phyloP scores from a whole-genome alignment of 257 asterid genomes.

The Jaltomata sinuosa region DNA sequence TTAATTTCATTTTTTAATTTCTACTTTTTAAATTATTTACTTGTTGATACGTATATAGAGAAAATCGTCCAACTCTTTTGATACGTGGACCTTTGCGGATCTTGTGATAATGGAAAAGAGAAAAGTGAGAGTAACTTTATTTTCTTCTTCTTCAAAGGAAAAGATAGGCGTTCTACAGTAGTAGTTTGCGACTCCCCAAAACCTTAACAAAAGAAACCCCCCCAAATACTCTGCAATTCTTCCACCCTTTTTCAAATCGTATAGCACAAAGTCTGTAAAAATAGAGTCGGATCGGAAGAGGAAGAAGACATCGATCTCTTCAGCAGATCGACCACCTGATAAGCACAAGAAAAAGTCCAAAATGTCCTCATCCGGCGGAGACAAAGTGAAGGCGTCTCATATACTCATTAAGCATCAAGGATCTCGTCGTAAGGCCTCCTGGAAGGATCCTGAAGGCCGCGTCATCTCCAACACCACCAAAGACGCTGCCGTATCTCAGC shows the following conservation, averaged over 20 bases:
- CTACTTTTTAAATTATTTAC: no score
- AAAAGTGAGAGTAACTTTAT: background rate
- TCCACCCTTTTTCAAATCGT: background rate
- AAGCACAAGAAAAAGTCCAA: constrained; percentile 50
- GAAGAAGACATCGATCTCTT: constrained; percentile 37
- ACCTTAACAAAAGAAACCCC: background rate
- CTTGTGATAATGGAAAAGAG: background rate
- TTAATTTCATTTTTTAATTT: no score
- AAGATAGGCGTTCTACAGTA: no score
- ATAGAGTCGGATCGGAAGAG: constrained; percentile 83
- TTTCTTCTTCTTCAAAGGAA: no score
- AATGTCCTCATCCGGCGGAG: constrained; percentile 36
- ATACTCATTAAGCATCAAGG: constrained; percentile 92
- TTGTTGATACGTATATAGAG: no score
- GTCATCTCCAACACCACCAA: constrained; percentile 68
- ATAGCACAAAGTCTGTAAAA: constrained; percentile 15
- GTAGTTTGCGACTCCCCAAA: background rate
- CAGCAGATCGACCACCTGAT: constrained; percentile 40
- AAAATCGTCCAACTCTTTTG: background rate
- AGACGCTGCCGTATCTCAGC: constrained; percentile 69
- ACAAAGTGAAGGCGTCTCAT: constrained; percentile 84
- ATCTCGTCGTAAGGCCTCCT: constrained; percentile 88
- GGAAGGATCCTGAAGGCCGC: constrained; percentile 93
- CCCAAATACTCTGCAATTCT: background rate
- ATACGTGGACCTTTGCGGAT: background rate